Percentiles rank a stretch among this genome's conserved stretches.
These are phyloP conservation scores for Trichomonas vaginalis DNA, from an alignment of 208 protist genomes.

Conservation along the genomic window DNA sequence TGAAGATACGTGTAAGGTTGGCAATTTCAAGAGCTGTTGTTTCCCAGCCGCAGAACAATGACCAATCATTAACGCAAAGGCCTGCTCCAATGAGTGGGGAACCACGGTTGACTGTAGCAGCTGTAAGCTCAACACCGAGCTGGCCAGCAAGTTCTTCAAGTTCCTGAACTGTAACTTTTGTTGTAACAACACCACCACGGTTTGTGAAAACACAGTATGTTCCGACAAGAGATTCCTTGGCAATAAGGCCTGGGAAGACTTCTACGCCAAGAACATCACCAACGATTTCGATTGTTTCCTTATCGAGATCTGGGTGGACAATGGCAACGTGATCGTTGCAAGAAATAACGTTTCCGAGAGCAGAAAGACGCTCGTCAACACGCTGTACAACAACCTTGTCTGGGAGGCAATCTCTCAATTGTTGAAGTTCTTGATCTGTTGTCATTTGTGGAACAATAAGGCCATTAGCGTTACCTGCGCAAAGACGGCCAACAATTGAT, in stretches of 20 bases:
- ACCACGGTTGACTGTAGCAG: slow-evolving; percentile 97
- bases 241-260: slow-evolving; percentile 93
- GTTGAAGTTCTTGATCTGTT: slow-evolving; percentile 96
- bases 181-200: slow-evolving; percentile 85
- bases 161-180: slow-evolving; percentile 41
- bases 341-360: slow-evolving; percentile 94
- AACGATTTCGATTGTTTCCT: slow-evolving; percentile 97
- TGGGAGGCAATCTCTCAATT: slow-evolving; percentile 95
- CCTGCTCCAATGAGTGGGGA: slow-evolving; percentile 59
- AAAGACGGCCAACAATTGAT: slow-evolving; percentile 81
- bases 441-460: slow-evolving; percentile 89
- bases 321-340: slow-evolving; percentile 99
- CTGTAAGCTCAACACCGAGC: slow-evolving; percentile 74
- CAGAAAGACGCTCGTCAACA: slow-evolving; percentile 32
- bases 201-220: slow-evolving; percentile 90
- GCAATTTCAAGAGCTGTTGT: slow-evolving; percentile 22
- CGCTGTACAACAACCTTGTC: slow-evolving; percentile 60
- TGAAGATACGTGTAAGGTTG: slow-evolving; percentile 11
- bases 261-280: slow-evolving; percentile 73
- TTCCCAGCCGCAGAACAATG: slow-evolving; percentile 8
- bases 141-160: slow-evolving; percentile 33
- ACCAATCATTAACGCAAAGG: slow-evolving; percentile 35
- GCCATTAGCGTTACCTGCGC: slow-evolving; percentile 43
- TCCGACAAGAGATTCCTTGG: slow-evolving; percentile 88
- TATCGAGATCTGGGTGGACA: slow-evolving; percentile 92